Conservation (phyloP, 495 filamentous ascomycete species). For the Hypoxylon fuscum region DNA sequence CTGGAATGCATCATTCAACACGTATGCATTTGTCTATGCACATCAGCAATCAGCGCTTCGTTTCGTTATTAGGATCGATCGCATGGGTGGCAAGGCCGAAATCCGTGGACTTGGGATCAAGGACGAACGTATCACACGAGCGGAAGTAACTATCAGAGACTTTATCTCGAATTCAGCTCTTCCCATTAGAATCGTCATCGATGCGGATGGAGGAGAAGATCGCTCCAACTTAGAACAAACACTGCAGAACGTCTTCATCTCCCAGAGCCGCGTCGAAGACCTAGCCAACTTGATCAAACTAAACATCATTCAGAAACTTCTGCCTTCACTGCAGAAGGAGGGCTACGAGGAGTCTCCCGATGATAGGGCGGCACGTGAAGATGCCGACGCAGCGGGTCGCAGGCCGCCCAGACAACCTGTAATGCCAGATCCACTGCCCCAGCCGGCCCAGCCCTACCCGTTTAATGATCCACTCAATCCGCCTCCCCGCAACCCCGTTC, state of each 20-base stretch:
- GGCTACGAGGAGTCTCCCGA: conserved; percentile 72
- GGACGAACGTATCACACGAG: conserved; percentile 79
- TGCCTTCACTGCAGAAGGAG: conserved; percentile 77
- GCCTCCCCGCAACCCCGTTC: conserved; percentile 70
- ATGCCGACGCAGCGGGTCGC: conserved; percentile 57
- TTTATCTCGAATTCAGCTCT: conserved; percentile 67
- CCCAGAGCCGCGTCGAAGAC: conserved; percentile 70
- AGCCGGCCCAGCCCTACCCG: conserved; percentile 70
- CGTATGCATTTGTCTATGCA: conserved; percentile 84
- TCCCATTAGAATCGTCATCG: conserved; percentile 57
- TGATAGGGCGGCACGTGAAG: conserved; percentile 43
- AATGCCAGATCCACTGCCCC: conserved; percentile 38
- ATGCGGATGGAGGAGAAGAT: conserved; percentile 51
- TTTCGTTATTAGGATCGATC: conserved; percentile 82
- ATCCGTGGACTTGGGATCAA: conserved; percentile 80
- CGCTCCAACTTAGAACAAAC: conserved; percentile 50
- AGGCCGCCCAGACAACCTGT: conserved; percentile 42
- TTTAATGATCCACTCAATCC: conserved; percentile 64
- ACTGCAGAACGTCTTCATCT: conserved; percentile 78
- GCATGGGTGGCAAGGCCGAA: conserved; percentile 84
- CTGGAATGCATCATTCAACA: conserved; percentile 77
- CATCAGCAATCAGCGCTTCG: conserved; percentile 89
- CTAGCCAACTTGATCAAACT: conserved; percentile 73
- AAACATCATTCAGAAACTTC: conserved; percentile 80
- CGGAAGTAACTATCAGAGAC: conserved; percentile 79